These are phyloP conservation scores for Rhododendron molle DNA, from an alignment of 148 eudicot species.

Conservation along the genomic window DNA sequence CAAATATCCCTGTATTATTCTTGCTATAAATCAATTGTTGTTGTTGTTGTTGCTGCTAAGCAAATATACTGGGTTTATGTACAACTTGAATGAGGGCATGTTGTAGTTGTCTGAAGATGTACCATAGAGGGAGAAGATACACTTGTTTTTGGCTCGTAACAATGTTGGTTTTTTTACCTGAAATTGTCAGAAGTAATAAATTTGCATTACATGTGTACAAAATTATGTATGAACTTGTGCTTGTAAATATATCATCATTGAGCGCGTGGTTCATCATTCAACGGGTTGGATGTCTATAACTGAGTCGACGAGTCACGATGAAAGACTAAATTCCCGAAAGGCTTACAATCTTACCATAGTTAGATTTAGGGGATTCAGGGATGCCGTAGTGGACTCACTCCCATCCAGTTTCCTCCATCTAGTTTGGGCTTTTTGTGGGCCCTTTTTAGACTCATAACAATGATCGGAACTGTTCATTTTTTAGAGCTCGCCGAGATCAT, in stretches of 20 bases:
- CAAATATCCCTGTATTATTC: background rate
- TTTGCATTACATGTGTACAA: background rate
- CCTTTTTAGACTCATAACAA: no score
- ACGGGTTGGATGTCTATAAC: background rate
- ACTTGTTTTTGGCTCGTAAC: background rate
- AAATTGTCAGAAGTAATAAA: background rate
- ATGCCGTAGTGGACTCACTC: background rate
- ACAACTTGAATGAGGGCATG: background rate
- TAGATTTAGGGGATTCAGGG: background rate
- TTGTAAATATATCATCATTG: background rate
- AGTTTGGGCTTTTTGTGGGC: background rate
- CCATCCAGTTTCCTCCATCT: background rate
- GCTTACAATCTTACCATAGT: background rate
- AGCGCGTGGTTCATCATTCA: background rate
- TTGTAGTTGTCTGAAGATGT: constrained; percentile 1
- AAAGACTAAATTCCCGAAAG: background rate
- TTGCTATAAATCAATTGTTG: background rate
- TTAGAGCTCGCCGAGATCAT: no score
- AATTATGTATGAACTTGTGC: background rate
- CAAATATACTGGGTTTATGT: constrained; percentile 1
- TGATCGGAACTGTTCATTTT: no score
- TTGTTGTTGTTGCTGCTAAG: background rate
- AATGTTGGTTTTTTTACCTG: background rate
- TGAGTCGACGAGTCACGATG: background rate
- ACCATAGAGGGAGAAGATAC: background rate